Evolutionary conservation across 192 early-diverging fungal species (phyloP).

Genomic region (Backusella circina): DNA sequence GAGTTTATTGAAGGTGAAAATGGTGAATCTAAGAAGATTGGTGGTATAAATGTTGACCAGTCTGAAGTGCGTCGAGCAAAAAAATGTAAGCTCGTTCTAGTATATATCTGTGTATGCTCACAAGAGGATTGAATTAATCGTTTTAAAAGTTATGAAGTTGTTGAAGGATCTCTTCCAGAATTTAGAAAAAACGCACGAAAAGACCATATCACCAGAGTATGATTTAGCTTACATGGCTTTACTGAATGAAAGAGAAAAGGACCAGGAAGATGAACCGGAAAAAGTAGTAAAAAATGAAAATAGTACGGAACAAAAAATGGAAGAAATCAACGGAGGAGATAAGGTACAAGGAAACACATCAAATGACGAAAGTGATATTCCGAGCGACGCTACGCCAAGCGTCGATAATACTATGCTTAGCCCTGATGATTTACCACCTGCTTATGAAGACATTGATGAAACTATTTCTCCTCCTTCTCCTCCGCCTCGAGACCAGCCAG

Average conservation of each 20-base stretch:
- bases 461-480: background rate
- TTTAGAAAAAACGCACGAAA: constrained; percentile 34
- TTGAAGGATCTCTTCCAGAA: constrained; percentile 51
- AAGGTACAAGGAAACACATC: background rate
- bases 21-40: constrained; percentile 44
- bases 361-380: background rate
- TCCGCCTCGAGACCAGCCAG: background rate
- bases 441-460: constrained; percentile 3
- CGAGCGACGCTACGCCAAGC: background rate
- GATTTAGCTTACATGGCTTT: constrained; percentile 60
- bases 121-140: background rate
- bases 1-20: constrained; percentile 35
- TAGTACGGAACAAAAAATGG: background rate
- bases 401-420: background rate
- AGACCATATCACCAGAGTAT: constrained; percentile 50
- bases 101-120: background rate
- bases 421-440: background rate
- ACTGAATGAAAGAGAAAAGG: constrained; percentile 29
- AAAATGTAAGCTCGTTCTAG: constrained; percentile 35
- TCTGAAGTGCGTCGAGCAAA: constrained; percentile 45
- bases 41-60: constrained; percentile 38
- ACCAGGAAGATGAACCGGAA: background rate
- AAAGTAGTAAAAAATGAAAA: background rate
- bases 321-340: background rate
- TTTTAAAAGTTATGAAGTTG: constrained; percentile 41